Evolutionary conservation across 495 filamentous ascomycete species (phyloP), one percentile per base, ranked within the genome.

Genomic region (Alectoria sarmentosa): DNA sequence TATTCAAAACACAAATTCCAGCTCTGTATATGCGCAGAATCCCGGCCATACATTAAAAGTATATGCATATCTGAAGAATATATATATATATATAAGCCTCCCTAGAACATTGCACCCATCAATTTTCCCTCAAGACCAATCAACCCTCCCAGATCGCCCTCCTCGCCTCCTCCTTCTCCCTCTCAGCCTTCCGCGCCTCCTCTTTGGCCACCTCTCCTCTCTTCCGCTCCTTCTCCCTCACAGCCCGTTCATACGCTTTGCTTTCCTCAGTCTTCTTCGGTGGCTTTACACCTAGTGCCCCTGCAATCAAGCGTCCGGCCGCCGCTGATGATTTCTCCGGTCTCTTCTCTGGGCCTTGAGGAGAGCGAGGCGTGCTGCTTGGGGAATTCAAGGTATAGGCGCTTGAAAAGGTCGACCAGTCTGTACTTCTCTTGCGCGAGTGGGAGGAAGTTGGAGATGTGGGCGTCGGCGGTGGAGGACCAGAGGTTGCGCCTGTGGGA

Each of bases 271-370:
- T 97, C 72, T 82, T 81, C 78, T 84, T 88, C 37, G 89, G 90
- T 41, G 90, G 84, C 65, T 84, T 83, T 48, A 98, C 84, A 7
- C 94, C 94, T 69, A 98, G 77, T 9, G 88, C 94, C 30, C 85
- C 90, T 0, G 92, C 91, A 72, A 98, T 97, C 86, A 98, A 80
- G 67, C 94, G 81, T 63, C 88, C 83, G 34, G 94, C 94, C 52
- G 93, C 90, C 4, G 92, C 91, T 65, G 92, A 94, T 64, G 92
- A 92, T 76, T 94, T 98, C 76, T 95, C 92, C 0, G 91, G 94
- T 62, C 92, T 54, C 77, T 74, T 26, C 68, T 68, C 39, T 69
- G 69, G 44, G 63, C 64, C 32, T 69, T 68, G 42, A 60, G 59
- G 34, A 65, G 75, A 39, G 67, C 72, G 60, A 73, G 65, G n/a